Evolutionary conservation across 495 filamentous ascomycete genomes (phyloP), one percentile per base, ranked within the genome.

Genomic region (Immersiella caudata): DNA sequence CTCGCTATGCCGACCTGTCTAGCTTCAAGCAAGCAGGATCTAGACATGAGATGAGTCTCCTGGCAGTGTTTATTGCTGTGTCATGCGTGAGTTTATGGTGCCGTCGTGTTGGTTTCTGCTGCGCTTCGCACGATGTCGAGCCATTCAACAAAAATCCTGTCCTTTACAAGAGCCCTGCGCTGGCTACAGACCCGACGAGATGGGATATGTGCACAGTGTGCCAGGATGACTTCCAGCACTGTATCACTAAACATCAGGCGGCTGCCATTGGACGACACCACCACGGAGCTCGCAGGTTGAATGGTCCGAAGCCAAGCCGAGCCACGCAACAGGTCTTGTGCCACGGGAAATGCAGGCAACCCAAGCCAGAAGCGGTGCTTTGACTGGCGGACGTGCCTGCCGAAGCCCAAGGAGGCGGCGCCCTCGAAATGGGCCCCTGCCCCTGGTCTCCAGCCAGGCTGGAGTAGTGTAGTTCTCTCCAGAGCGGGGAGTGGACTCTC

Each of bases 361-460:
- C 26, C 57, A 18, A 55, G 20, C 52, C 52, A 35, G 56, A 59
- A 59, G 56, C 16, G 24, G 56, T 8, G 18, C 6, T 8, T 18
- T 49, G 20, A 40, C n/a, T 61, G 59, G 59, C 22, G 29, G 22
- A 18, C 18, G 9, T 60, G 9, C 20, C 57, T 21, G 29, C 29
- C 57, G 20, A 21, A 62, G 36, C 11, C 60, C 60, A 62, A 50
- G 24, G 60, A 50, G 35, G 60, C 35, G 60, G 60, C 60, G 60
- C 59, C 35, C 59, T 62, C 29, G n/a, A 62, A 49, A 18, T 24
- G 33, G 60, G 60, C 21, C 60, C 60, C 24, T n/a, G n/a, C 3
- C 21, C 3, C 56, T 2, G 25, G 25, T 26, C 26, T 20, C 56
- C 56, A 29, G n/a, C 56, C 56, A 27, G 56, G 25, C 20, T 6